phyloP scores from a whole-genome alignment of 306 rosid genomes.

The Gillenia trifoliata region DNA sequence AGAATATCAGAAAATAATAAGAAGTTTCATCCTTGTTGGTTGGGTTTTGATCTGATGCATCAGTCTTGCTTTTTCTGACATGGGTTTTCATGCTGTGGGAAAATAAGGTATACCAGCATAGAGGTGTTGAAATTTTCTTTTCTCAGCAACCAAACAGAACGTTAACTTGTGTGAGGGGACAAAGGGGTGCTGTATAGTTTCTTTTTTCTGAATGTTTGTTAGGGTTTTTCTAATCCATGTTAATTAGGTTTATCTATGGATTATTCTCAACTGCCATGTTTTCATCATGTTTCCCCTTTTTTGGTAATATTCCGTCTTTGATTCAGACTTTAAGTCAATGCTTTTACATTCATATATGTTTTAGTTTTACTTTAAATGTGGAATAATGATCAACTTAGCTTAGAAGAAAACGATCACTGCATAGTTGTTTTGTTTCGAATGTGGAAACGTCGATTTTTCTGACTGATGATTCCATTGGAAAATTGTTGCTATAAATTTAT shows the following conservation, averaged over 20 bases:
- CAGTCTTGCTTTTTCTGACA: not conserved
- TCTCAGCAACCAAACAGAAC: conserved; percentile 18
- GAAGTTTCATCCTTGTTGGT: not conserved
- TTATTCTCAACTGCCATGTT: not conserved
- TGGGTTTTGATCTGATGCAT: not conserved
- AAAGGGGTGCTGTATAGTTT: not conserved
- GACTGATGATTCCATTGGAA: conserved; percentile 4
- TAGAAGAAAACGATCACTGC: not conserved
- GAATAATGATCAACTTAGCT: not conserved
- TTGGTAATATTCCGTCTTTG: not conserved
- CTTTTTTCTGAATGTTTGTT: not conserved
- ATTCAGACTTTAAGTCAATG: not conserved
- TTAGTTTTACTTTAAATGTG: not conserved
- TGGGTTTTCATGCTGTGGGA: not conserved
- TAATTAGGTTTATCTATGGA: not conserved
- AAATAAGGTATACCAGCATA: not conserved
- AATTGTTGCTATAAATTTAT: not conserved
- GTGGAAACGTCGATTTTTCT: not conserved
- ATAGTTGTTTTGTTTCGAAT: not conserved
- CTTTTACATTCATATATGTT: too few relatives aligned
- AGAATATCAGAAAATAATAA: not conserved
- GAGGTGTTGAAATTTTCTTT: not conserved
- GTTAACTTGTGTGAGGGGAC: not conserved
- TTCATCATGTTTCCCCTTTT: not conserved
- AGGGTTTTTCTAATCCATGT: not conserved